Conservation (phyloP, 176 grass and related monocot genomes). For the Chloris gayana region DNA sequence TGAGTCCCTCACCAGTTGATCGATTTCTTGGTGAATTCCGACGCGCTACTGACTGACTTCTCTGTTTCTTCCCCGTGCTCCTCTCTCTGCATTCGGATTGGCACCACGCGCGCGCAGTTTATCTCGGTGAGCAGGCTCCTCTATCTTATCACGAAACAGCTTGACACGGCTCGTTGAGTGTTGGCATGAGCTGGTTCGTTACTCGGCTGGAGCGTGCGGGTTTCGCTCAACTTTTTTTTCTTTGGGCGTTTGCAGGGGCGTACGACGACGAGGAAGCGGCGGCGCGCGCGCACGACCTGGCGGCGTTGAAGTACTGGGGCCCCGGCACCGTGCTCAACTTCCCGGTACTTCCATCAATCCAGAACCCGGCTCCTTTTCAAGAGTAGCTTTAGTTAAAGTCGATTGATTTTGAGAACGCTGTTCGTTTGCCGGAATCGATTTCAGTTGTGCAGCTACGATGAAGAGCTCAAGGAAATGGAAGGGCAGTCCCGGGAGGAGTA, state of each 20-base stretch:
- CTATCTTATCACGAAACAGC: neutral
- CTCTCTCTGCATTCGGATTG: conserved; percentile 1
- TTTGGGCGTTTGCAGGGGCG: conserved; percentile 45
- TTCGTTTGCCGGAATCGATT: neutral
- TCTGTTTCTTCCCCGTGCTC: neutral
- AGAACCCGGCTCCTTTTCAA: neutral
- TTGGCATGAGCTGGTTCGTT: neutral
- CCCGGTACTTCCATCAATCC: conserved; percentile 37
- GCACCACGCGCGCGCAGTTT: conserved; percentile 43
- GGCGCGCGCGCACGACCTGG: conserved; percentile 79
- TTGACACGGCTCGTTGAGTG: neutral
- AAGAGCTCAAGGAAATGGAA: conserved; percentile 64
- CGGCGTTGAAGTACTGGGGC: conserved; percentile 93
- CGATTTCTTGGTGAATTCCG: neutral
- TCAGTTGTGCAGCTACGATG: conserved; percentile 50
- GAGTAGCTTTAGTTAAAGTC: neutral
- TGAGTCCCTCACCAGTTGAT: neutral
- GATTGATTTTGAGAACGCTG: neutral
- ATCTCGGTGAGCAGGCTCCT: conserved; percentile 63
- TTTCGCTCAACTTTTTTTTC: neutral
- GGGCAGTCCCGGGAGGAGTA: conserved; percentile 66
- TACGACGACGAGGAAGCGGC: conserved; percentile 85
- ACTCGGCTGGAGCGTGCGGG: neutral
- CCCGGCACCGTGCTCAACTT: conserved; percentile 78
- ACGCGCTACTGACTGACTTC: neutral